Percentiles rank a stretch among this genome's conserved stretches.
Evolutionary conservation across 176 grass and related monocot genomes (phyloP).

Genomic region (Pontederia crassipes): DNA sequence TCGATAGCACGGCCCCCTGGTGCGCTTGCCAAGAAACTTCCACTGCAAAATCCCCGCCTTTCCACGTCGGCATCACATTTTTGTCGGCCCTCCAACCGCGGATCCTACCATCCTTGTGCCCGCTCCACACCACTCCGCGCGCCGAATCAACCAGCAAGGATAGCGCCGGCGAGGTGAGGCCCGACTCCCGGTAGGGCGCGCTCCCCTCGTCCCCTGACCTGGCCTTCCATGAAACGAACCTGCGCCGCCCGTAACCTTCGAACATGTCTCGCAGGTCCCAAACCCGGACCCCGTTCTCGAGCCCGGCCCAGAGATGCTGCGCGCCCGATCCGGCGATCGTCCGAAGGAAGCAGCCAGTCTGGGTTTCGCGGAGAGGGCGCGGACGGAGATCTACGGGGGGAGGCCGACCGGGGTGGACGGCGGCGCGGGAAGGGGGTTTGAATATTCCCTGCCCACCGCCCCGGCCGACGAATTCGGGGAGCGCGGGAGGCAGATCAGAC

Average conservation of each 20-base stretch:
- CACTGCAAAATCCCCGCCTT: constrained; percentile 37
- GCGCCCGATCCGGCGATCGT: constrained; percentile 31
- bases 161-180: constrained; percentile 46
- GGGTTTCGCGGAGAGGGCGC: constrained; percentile 81
- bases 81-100: constrained; percentile 61
- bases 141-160: constrained; percentile 63
- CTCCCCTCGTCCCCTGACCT: constrained; percentile 78
- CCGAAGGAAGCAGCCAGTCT: constrained; percentile 70
- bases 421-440: constrained; percentile 51
- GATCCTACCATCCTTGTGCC: constrained; percentile 88
- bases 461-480: constrained; percentile 56
- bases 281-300: constrained; percentile 53
- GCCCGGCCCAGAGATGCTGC: constrained; percentile 58
- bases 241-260: background rate
- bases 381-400: constrained; percentile 68
- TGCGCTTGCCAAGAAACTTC: constrained; percentile 92
- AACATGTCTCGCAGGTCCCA: constrained; percentile 58
- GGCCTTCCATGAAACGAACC: constrained; percentile 14
- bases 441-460: constrained; percentile 62
- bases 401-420: constrained; percentile 63
- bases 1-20: constrained; percentile 63
- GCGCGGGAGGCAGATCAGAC: constrained; percentile 25
- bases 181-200: constrained; percentile 70
- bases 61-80: constrained; percentile 5
- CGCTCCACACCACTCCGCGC: constrained; percentile 61